Conservation (phyloP, 805 yeast species). For the Sugiyamaella floridensis region DNA sequence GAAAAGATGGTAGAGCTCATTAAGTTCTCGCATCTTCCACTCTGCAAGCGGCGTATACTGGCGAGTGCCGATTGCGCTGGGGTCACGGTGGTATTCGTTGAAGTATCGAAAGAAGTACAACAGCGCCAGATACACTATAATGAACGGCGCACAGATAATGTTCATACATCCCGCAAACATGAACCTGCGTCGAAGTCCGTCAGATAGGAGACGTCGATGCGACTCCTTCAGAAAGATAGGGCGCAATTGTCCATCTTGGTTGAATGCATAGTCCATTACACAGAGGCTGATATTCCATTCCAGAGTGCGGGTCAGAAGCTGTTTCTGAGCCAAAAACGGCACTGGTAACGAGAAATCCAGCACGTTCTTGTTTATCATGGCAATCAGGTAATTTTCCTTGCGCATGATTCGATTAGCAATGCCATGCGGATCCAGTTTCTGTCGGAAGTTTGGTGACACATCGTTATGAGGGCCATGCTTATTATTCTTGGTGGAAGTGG, state of each 20-base stretch:
- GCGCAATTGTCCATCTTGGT: conserved; percentile 73
- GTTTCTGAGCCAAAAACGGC: conserved; percentile 30
- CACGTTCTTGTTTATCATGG: conserved; percentile 72
- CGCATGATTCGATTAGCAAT: conserved; percentile 96
- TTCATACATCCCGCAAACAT: conserved; percentile 83
- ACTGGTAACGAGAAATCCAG: conserved; percentile 58
- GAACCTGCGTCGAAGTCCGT: conserved; percentile 71
- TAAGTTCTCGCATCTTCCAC: conserved; percentile 91
- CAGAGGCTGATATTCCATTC: conserved; percentile 94
- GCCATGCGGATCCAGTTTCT: conserved; percentile 79
- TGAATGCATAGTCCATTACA: conserved; percentile 78
- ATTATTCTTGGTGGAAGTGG: conserved; percentile 37
- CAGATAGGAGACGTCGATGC: conserved; percentile 57
- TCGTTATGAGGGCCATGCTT: conserved; percentile 3
- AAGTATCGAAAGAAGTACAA: conserved; percentile 85
- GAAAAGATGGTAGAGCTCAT: conserved; percentile 87
- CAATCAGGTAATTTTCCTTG: conserved; percentile 88
- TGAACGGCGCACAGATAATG: conserved; percentile 74
- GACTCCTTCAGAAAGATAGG: conserved; percentile 62
- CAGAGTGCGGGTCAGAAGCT: conserved; percentile 67
- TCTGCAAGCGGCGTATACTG: conserved; percentile 92
- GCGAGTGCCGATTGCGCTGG: conserved; percentile 71
- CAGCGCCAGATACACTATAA: conserved; percentile 73
- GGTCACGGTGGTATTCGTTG: conserved; percentile 85
- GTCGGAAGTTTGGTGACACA: conserved; percentile 28